Evolutionary conservation across 192 early-diverging fungal genomes (phyloP), one percentile per base, ranked within the genome.

Genomic region (Coemansia sp.): DNA sequence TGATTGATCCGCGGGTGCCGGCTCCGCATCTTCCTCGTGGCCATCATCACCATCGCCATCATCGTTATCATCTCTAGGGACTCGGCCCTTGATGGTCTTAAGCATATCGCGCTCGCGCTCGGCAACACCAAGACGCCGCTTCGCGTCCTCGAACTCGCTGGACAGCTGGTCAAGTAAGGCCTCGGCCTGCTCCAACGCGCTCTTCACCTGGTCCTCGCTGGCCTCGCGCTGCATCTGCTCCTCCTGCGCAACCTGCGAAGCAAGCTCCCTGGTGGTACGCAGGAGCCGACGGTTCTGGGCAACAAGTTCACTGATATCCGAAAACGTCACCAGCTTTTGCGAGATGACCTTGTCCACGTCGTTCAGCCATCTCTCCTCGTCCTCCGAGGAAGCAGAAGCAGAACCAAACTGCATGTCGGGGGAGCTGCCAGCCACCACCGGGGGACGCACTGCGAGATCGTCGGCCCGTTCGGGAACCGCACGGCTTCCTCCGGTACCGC

Each of bases 261-360:
- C 85, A 47, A 88, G 67, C 45, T 87, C 74, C 9, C 89, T 87
- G 19, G 87, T 85, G 3, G 81, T 83, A 41, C 85, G 85, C 45
- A 87, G 76, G 60, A 91, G 83, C 8, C 85, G 75, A 54, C 85
- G 86, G 78, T 89, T 88, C 68, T 91, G 88, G 19, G 85, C 76
- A 32, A 87, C 84, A 21, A 91, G 69, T 38, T 86, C 83, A 19
- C 73, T 71, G 26, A 88, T 63, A 16, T 88, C 75, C 2, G 69
- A 61, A 67, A 87, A 88, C 1, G 85, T 70, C 16, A 86, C 83
- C 16, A 88, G 73, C 58, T 85, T 82, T 41, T 86, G 78, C 44
- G 84, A 71, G 42, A 88, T 86, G 15, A 87, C 85, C 38, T 71
- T 72, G 53, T 88, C 86, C 13, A 79, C 81, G 13, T 78, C 72